Percentiles rank a stretch among this genome's conserved stretches.
These are phyloP conservation scores for Dactylonectria macrodidyma DNA, from an alignment of 2,329 filamentous ascomycete genomes.

Conservation along the genomic window DNA sequence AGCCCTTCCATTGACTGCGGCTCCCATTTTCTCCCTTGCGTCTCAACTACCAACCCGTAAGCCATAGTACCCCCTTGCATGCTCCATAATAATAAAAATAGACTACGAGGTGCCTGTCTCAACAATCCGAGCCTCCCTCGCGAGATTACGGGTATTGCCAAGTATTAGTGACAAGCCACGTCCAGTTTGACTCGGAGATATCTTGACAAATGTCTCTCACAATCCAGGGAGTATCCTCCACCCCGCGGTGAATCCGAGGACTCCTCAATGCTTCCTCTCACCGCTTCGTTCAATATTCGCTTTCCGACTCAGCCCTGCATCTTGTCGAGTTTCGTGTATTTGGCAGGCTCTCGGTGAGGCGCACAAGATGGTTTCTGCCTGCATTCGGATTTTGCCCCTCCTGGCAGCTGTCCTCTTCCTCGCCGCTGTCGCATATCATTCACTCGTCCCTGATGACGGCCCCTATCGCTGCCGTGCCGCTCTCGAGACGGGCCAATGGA, in stretches of 20 bases:
- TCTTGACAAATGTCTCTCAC: no score
- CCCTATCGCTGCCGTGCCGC: constrained; percentile 68
- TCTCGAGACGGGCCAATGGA: constrained; percentile 66
- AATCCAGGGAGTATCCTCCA: no score
- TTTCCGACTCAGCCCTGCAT: background rate
- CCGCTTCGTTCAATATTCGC: background rate
- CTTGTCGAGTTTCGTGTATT: background rate
- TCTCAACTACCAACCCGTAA: no score
- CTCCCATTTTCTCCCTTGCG: no score
- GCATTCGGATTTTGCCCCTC: constrained; percentile 13
- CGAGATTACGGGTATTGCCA: no score
- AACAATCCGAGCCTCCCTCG: background rate
- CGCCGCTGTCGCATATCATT: constrained; percentile 7
- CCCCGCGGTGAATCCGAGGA: no score
- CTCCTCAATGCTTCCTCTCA: background rate
- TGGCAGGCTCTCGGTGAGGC: background rate
- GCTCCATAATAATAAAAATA: no score
- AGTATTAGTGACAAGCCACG: no score
- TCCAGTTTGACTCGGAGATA: no score
- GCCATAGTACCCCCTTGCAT: no score
- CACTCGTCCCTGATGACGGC: constrained; percentile 49
- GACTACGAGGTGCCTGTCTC: background rate
- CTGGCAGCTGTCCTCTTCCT: constrained; percentile 16
- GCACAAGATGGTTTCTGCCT: background rate
- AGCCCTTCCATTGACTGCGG: no score